Percentiles rank a stretch among this genome's conserved stretches.
Conservation (phyloP, 1,284 basidiomycete genomes). For the Pyrrhoderma lamaoense region DNA sequence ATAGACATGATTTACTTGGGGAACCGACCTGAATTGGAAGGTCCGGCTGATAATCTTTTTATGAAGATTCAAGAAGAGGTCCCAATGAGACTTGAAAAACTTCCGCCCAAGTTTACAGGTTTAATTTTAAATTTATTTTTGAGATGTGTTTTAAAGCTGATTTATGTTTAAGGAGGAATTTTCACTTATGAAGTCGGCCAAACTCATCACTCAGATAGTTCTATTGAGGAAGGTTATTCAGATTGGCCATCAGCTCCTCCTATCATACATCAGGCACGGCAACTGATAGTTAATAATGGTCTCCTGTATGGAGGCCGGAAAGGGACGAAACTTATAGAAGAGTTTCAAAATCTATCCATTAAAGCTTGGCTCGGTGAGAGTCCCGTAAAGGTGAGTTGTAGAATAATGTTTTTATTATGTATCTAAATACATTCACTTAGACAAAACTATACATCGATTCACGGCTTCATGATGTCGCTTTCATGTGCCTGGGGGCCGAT, state of each 20-base stretch:
- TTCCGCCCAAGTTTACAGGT: constrained; percentile 1
- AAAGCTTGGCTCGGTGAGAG: constrained; percentile 11
- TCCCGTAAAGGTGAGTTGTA: constrained; percentile 8
- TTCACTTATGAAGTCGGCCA: not conserved
- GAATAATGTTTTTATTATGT: not conserved
- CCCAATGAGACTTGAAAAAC: constrained; percentile 2
- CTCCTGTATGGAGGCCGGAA: not conserved
- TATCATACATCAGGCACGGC: not conserved
- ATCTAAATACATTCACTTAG: not conserved
- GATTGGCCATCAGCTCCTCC: not conserved
- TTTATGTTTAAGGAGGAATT: not conserved
- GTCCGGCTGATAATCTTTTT: constrained; percentile 6
- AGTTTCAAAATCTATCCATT: not conserved
- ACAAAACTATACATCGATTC: constrained; percentile 4
- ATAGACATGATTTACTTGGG: constrained; percentile 6
- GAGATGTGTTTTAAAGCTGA: not conserved
- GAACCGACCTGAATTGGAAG: constrained; percentile 9
- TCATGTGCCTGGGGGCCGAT: constrained; percentile 15
- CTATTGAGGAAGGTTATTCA: not conserved
- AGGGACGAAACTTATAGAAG: not conserved
- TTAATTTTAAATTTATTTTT: not conserved
- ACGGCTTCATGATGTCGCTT: constrained; percentile 2
- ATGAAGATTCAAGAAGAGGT: constrained; percentile 8
- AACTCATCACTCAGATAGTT: not conserved
- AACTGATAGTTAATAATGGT: not conserved